Conservation (phyloP, 257 asterid genomes). For the Leptodermis oblonga region DNA sequence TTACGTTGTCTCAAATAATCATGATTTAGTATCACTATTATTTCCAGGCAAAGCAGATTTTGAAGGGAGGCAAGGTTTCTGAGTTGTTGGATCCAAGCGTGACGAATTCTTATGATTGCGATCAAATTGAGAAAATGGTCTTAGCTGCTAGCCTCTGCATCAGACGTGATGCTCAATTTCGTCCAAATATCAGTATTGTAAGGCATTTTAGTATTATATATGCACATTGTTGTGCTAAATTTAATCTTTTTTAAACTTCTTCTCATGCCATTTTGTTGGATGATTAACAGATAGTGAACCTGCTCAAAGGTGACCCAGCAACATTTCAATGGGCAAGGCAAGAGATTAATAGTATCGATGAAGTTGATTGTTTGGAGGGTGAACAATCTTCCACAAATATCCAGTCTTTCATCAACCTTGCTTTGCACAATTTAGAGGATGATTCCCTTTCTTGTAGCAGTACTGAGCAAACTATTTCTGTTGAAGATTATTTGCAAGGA, state of each 20-base stretch:
- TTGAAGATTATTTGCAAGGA: slow-evolving; percentile 74
- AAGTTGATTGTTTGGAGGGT: slow-evolving; percentile 30
- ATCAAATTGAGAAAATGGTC: slow-evolving; percentile 64
- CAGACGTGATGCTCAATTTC: slow-evolving; percentile 56
- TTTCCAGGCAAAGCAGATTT: slow-evolving; percentile 60
- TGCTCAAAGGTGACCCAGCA: slow-evolving; percentile 66
- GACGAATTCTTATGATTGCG: slow-evolving; percentile 37
- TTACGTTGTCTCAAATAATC: background rate
- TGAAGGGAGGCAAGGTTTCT: slow-evolving; percentile 49
- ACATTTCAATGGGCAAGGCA: slow-evolving; percentile 49
- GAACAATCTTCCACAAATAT: slow-evolving; percentile 49
- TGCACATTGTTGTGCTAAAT: background rate
- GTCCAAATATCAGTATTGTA: slow-evolving; percentile 65
- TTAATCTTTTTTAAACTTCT: background rate
- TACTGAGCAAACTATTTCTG: slow-evolving; percentile 58
- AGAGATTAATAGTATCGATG: slow-evolving; percentile 43
- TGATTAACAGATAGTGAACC: slow-evolving; percentile 57
- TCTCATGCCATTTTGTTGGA: background rate
- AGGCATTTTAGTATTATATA: slow-evolving; percentile 18
- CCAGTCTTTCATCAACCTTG: slow-evolving; percentile 77
- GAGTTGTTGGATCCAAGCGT: slow-evolving; percentile 62
- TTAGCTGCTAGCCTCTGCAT: slow-evolving; percentile 79
- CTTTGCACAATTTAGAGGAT: slow-evolving; percentile 65
- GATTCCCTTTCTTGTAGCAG: slow-evolving; percentile 67
- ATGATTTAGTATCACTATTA: background rate